phyloP scores from a whole-genome alignment of 805 yeast species.

The Blastobotrys chiropterorum region DNA sequence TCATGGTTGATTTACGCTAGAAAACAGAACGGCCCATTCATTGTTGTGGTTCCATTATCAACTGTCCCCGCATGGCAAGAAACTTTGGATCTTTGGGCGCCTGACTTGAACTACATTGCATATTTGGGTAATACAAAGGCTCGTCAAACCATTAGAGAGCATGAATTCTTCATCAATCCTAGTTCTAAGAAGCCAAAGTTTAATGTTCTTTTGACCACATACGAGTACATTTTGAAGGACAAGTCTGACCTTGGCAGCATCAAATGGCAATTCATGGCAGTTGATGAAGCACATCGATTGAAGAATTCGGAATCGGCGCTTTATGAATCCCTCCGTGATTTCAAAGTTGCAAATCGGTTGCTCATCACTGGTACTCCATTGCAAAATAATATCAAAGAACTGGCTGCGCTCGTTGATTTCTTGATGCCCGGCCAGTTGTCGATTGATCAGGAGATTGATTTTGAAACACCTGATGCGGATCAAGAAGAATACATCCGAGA shows the following conservation, averaged over 20 bases:
- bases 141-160: slow-evolving; percentile 72
- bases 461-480: slow-evolving; percentile 77
- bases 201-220: slow-evolving; percentile 88
- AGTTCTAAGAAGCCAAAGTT: slow-evolving; percentile 69
- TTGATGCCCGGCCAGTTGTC: slow-evolving; percentile 90
- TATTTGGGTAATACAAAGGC: slow-evolving; percentile 90
- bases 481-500: slow-evolving; percentile 87
- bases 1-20: slow-evolving; percentile 94
- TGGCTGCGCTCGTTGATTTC: slow-evolving; percentile 91
- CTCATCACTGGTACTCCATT: slow-evolving; percentile 97
- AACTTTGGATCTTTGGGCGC: slow-evolving; percentile 96
- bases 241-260: slow-evolving; percentile 70
- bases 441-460: slow-evolving; percentile 93
- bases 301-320: slow-evolving; percentile 91
- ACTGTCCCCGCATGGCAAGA: slow-evolving; percentile 99
- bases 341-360: slow-evolving; percentile 76
- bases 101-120: slow-evolving; percentile 87
- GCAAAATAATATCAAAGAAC: slow-evolving; percentile 90
- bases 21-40: slow-evolving; percentile 94
- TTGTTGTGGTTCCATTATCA: slow-evolving; percentile 92
- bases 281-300: slow-evolving; percentile 96
- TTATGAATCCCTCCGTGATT: slow-evolving; percentile 78
- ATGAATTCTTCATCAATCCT: slow-evolving; percentile 65
- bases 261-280: slow-evolving; percentile 95
- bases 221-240: slow-evolving; percentile 93